Evolutionary conservation across 2,329 filamentous ascomycete species (phyloP).

Genomic region (Trichoderma sp.): DNA sequence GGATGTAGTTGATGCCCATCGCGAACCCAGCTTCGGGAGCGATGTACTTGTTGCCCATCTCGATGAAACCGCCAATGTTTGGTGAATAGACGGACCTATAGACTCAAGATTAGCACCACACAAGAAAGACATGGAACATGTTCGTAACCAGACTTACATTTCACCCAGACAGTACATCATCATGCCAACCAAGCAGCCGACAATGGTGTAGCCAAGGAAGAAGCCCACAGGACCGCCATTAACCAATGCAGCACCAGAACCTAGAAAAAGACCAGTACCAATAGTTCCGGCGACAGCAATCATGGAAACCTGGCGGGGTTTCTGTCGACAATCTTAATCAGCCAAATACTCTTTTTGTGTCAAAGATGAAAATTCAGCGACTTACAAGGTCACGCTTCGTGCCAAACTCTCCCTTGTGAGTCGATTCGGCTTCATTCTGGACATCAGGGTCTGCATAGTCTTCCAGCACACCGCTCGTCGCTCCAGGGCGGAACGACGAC

Average conservation of each 20-base stretch:
- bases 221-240: constrained; percentile 22
- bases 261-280: constrained; percentile 33
- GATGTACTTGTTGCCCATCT: constrained; percentile 28
- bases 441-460: constrained; percentile 16
- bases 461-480: background rate
- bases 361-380: background rate
- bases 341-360: background rate
- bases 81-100: constrained; percentile 26
- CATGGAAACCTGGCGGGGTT: constrained; percentile 30
- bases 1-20: constrained; percentile 27
- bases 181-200: constrained; percentile 23
- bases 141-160: constrained; percentile 19
- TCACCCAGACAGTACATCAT: constrained; percentile 24
- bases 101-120: background rate
- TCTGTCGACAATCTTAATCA: constrained; percentile 3
- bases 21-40: constrained; percentile 26
- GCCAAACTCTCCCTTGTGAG: constrained; percentile 22
- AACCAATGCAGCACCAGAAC: constrained; percentile 22
- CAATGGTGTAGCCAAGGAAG: constrained; percentile 22
- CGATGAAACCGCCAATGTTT: constrained; percentile 28
- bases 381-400: constrained; percentile 22
- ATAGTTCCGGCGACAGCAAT: constrained; percentile 44
- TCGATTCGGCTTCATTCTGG: constrained; percentile 19
- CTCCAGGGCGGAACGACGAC: constrained; percentile 12
- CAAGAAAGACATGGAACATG: background rate